These are phyloP conservation scores for Oryza glaberrima DNA, from an alignment of 176 grass and related monocot genomes.

Conservation along the genomic window DNA sequence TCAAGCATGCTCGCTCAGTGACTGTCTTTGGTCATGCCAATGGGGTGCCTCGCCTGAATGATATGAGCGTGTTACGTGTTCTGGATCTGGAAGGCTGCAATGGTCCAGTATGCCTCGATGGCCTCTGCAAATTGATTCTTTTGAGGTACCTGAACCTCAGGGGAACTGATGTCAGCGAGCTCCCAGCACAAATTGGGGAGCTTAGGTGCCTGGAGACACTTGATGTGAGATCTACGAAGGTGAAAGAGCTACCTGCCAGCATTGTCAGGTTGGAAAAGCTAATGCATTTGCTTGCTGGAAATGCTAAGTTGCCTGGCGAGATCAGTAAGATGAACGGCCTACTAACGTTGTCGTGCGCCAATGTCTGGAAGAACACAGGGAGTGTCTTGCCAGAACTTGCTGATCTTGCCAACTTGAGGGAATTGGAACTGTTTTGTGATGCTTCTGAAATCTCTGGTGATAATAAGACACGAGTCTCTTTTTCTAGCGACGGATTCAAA, in stretches of 20 bases:
- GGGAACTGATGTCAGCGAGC: slow-evolving; percentile 30
- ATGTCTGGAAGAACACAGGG: background rate
- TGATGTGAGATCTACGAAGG: slow-evolving; percentile 52
- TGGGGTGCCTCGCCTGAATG: background rate
- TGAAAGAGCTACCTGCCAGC: slow-evolving; percentile 39
- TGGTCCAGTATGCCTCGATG: slow-evolving; percentile 33
- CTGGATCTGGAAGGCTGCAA: slow-evolving; percentile 48
- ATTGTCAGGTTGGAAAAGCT: slow-evolving; percentile 29
- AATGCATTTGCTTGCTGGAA: slow-evolving; percentile 32
- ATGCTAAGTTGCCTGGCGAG: slow-evolving; percentile 21
- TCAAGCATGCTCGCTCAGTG: slow-evolving; percentile 45
- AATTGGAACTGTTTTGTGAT: slow-evolving; percentile 44
- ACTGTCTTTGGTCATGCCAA: slow-evolving; percentile 26
- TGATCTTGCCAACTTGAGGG: slow-evolving; percentile 13
- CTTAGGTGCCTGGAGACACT: slow-evolving; percentile 50
- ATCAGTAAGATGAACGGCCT: slow-evolving; percentile 30
- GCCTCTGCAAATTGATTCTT: slow-evolving; percentile 37
- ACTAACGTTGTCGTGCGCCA: slow-evolving; percentile 20
- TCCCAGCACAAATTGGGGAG: slow-evolving; percentile 42
- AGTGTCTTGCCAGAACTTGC: slow-evolving; percentile 10
- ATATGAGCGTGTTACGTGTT: slow-evolving; percentile 44
- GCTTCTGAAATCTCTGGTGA: background rate
- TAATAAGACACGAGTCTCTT: slow-evolving; percentile 12
- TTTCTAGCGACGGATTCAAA: slow-evolving; percentile 17
- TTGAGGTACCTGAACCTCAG: slow-evolving; percentile 55